Base-by-base conservation (phyloP, 2,329 filamentous ascomycete species). In the Whalleya microplaca region DNA sequence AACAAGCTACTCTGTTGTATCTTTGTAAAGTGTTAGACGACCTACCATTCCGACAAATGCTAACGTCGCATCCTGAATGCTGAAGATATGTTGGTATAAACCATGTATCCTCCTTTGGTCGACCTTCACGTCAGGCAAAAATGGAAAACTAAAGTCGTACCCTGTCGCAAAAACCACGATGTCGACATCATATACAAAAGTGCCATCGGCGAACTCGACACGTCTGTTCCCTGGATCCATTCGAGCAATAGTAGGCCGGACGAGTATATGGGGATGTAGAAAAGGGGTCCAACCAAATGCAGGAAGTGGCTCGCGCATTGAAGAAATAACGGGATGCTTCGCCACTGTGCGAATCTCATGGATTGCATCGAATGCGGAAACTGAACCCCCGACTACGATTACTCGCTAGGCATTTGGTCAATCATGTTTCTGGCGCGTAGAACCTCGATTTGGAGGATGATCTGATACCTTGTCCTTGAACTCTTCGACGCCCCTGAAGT, bases 21-120 rank as follows among this genome's bases (percentile, higher is more conserved):
- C 4, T 9, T 9, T 4, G 9, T 27, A 9, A 27, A 27, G 23
- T 9, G 23, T 27, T 9, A 27, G 23, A 27, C 23, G 23, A 19
- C 45, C n/a, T 41, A 41, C 46, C 46, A 92, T 75, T 0, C 81
- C 83, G 2, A 87, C 78, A 67, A 92, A 88, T 0, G 82, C 83
- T 0, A 93, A 75, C 0, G 86, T 90, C 0, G 88, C 87, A 21
- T 86, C 79, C 0, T 81, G 76, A 0, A 81, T 81, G 69, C 86
- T 87, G 69, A 92, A 86, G 2, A 92, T 68, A 60, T 93, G 89
- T 62, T 90, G 78, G 66, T 88, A 92, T 0, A 88, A 75, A 51
- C 84, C 79, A 41, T 81, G 72, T 0, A 86, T 84, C 47, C 84
- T 78, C 45, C 77, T 78, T 1, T 89, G 89, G 44, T 84, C 80